Percentiles rank a stretch among this genome's conserved stretches.
phyloP scores from a whole-genome alignment of 1,284 basidiomycete genomes.

The Leccinum pachyderme region DNA sequence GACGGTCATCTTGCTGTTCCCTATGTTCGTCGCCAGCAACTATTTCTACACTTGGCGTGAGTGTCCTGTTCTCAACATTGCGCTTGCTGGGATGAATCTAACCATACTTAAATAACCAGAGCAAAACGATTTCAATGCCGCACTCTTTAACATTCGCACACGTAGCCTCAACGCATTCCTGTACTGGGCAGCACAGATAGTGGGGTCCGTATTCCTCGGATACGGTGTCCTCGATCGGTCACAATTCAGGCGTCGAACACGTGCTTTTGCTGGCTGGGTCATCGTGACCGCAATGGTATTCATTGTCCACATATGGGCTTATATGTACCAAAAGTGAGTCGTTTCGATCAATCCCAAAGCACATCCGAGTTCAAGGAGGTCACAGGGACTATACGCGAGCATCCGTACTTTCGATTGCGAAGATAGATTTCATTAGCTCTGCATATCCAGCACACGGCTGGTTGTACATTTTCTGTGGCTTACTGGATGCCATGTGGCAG shows the following conservation, averaged over 20 bases:
- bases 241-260: conserved; percentile 43
- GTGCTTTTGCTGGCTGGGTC: conserved; percentile 50
- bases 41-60: conserved; percentile 60
- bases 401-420: conserved; percentile 25
- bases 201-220: conserved; percentile 40
- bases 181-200: conserved; percentile 41
- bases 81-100: conserved; percentile 4
- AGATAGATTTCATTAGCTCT: conserved; percentile 46
- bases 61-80: conserved; percentile 1
- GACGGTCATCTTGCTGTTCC: conserved; percentile 57
- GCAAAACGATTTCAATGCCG: conserved; percentile 51
- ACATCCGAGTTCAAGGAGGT: conserved; percentile 3
- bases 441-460: conserved; percentile 40
- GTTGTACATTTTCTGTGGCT: conserved; percentile 44
- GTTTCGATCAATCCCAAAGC: not conserved
- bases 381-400: conserved; percentile 50
- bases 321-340: conserved; percentile 50
- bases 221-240: conserved; percentile 26
- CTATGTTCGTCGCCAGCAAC: conserved; percentile 72
- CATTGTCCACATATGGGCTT: conserved; percentile 50
- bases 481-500: conserved; percentile 61
- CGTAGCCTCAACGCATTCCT: conserved; percentile 39
- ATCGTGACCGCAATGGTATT: conserved; percentile 49
- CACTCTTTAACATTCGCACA: conserved; percentile 49
- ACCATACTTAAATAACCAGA: conserved; percentile 29